Conservation (phyloP, 495 filamentous ascomycete species). For the Neurospora africana region DNA sequence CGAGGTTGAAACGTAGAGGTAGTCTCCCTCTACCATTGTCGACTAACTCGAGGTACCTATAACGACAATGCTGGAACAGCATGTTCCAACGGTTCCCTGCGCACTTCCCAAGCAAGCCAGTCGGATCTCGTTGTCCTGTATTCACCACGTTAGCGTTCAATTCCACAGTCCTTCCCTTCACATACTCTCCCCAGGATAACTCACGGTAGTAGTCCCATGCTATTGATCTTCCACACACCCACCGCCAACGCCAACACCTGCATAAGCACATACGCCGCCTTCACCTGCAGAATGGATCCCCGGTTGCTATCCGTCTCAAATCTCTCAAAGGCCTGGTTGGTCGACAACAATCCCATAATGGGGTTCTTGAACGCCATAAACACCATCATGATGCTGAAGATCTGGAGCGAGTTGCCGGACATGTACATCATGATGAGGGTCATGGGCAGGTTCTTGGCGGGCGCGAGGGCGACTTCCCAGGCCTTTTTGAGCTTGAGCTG, state of each 20-base stretch:
- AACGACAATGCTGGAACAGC: slow-evolving; percentile 47
- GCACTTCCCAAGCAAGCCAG: slow-evolving; percentile 90
- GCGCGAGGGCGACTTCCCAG: slow-evolving; percentile 93
- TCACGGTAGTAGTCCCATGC: slow-evolving; percentile 90
- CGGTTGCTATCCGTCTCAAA: slow-evolving; percentile 80
- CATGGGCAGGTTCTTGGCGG: slow-evolving; percentile 92
- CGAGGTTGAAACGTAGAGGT: background rate
- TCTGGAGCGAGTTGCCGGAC: slow-evolving; percentile 96
- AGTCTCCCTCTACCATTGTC: background rate
- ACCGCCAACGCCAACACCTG: slow-evolving; percentile 72
- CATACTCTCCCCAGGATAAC: background rate
- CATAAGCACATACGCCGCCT: slow-evolving; percentile 76
- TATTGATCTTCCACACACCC: slow-evolving; percentile 94
- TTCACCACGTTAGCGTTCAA: background rate
- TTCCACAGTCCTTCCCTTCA: background rate
- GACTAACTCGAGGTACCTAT: background rate
- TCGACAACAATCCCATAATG: slow-evolving; percentile 68
- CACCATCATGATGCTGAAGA: slow-evolving; percentile 99
- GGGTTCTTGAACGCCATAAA: slow-evolving; percentile 98
- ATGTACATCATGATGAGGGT: slow-evolving; percentile 99
- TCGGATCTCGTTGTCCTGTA: slow-evolving; percentile 81
- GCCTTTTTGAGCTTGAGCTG: slow-evolving; percentile 95
- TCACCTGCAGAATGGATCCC: slow-evolving; percentile 61
- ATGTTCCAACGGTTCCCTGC: slow-evolving; percentile 63
- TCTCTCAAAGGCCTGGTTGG: slow-evolving; percentile 70